Conservation (phyloP, 768 basidiomycete genomes). For the Podaxis sp. region DNA sequence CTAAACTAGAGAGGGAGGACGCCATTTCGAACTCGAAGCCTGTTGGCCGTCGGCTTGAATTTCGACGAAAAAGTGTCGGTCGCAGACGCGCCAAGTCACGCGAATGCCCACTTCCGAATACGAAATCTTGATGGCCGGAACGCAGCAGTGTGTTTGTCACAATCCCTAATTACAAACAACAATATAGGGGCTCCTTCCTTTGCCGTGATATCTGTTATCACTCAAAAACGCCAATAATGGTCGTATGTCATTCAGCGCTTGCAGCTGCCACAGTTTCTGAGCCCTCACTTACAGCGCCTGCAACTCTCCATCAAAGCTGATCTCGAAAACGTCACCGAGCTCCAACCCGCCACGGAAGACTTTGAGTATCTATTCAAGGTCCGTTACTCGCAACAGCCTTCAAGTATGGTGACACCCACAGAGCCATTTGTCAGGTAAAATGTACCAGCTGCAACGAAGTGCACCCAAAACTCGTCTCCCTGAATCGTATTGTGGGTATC, state of each 20-base stretch:
- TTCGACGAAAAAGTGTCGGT: slow-evolving; percentile 9
- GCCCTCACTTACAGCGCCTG: slow-evolving; percentile 43
- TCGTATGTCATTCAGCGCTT: not conserved
- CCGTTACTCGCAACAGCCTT: slow-evolving; percentile 3
- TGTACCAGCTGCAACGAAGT: slow-evolving; percentile 79
- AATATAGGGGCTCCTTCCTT: slow-evolving; percentile 14
- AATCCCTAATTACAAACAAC: slow-evolving; percentile 20
- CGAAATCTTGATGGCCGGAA: not conserved
- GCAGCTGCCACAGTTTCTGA: slow-evolving; percentile 10
- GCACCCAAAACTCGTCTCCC: slow-evolving; percentile 68
- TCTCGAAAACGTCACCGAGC: slow-evolving; percentile 73
- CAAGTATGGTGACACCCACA: slow-evolving; percentile 22
- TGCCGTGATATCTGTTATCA: not conserved
- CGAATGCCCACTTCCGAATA: not conserved
- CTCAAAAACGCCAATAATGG: not conserved
- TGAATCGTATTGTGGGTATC: slow-evolving; percentile 64
- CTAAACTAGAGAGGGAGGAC: slow-evolving; percentile 14
- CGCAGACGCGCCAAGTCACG: slow-evolving; percentile 1
- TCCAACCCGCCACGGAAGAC: slow-evolving; percentile 62
- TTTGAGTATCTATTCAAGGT: slow-evolving; percentile 86
- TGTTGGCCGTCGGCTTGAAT: not conserved
- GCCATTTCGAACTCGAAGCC: slow-evolving; percentile 10
- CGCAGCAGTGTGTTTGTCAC: not conserved
- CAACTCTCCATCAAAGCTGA: slow-evolving; percentile 75
- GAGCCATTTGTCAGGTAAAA: slow-evolving; percentile 53